Evolutionary conservation across 2,329 filamentous ascomycete species (phyloP).

Genomic region (Grosmannia serpens): DNA sequence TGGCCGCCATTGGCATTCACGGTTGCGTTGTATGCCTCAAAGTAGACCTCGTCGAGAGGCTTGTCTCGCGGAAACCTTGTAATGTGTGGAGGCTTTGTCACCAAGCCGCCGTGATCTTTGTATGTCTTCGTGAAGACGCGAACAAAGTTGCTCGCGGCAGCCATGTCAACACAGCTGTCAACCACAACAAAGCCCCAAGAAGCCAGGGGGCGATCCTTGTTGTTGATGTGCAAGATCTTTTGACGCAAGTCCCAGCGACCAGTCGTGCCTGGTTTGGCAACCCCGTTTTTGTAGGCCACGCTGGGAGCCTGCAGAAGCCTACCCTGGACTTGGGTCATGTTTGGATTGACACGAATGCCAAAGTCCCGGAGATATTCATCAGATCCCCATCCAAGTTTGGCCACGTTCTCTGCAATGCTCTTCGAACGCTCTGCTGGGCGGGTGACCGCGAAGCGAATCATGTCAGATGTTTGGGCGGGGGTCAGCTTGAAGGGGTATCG

Average conservation of each 20-base stretch:
- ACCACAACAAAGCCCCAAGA: constrained; percentile 69
- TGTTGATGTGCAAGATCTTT: constrained; percentile 62
- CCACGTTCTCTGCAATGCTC: constrained; percentile 58
- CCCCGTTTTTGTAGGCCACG: constrained; percentile 52
- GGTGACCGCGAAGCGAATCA: constrained; percentile 92
- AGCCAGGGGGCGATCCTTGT: constrained; percentile 43
- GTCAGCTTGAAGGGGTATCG: constrained; percentile 53
- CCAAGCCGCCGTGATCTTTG: constrained; percentile 36
- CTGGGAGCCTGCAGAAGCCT: constrained; percentile 59
- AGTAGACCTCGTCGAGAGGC: constrained; percentile 33
- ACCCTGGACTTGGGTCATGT: constrained; percentile 57
- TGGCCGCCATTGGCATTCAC: constrained; percentile 37
- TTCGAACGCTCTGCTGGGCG: constrained; percentile 55
- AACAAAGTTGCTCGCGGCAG: constrained; percentile 48
- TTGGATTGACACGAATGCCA: constrained; percentile 54
- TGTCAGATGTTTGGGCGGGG: constrained; percentile 55
- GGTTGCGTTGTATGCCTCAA: constrained; percentile 41
- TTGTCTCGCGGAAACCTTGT: constrained; percentile 15
- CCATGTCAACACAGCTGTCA: constrained; percentile 37
- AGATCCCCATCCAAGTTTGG: constrained; percentile 51
- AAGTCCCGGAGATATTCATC: constrained; percentile 65
- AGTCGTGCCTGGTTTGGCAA: constrained; percentile 47
- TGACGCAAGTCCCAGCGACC: constrained; percentile 84
- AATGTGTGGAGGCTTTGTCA: constrained; percentile 25
- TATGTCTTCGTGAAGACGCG: constrained; percentile 33